phyloP scores from a whole-genome alignment of 2,329 filamentous ascomycete genomes.

The Colletotrichum salicis region DNA sequence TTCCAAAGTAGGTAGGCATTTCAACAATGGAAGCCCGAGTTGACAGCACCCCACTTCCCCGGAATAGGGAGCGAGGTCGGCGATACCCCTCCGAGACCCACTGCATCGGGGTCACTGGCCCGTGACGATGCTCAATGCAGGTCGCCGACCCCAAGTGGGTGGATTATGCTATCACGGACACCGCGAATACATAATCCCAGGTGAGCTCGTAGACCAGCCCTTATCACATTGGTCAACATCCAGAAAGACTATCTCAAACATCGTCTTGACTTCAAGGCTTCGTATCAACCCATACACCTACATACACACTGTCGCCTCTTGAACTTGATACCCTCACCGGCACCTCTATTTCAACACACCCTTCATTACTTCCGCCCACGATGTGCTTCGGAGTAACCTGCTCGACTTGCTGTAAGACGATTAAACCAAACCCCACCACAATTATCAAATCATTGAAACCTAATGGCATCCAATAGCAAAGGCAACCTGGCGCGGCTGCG shows the following conservation, averaged over 20 bases:
- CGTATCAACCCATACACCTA: neutral
- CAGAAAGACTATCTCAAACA: neutral
- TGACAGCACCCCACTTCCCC: neutral
- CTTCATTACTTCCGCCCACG: conserved; percentile 19
- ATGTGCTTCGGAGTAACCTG: conserved; percentile 57
- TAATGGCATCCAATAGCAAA: conserved; percentile 49
- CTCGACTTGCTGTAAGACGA: conserved; percentile 52
- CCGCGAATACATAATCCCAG: conserved; percentile 32
- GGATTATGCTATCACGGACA: conserved; percentile 17
- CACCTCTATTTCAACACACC: neutral
- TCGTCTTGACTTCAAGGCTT: neutral
- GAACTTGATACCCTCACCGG: neutral
- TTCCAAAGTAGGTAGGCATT: neutral
- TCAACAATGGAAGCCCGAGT: no score
- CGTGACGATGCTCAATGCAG: conserved; percentile 30
- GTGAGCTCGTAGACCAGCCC: neutral
- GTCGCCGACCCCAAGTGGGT: conserved; percentile 24
- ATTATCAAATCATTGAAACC: neutral
- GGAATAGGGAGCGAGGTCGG: conserved; percentile 28
- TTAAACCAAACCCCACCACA: neutral
- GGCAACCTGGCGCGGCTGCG: conserved; percentile 62
- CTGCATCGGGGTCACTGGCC: neutral
- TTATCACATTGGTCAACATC: neutral
- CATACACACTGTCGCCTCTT: neutral
- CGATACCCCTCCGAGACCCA: conserved; percentile 27